Evolutionary conservation across 257 asterid species (phyloP).

Genomic region (Mentha longifolia): DNA sequence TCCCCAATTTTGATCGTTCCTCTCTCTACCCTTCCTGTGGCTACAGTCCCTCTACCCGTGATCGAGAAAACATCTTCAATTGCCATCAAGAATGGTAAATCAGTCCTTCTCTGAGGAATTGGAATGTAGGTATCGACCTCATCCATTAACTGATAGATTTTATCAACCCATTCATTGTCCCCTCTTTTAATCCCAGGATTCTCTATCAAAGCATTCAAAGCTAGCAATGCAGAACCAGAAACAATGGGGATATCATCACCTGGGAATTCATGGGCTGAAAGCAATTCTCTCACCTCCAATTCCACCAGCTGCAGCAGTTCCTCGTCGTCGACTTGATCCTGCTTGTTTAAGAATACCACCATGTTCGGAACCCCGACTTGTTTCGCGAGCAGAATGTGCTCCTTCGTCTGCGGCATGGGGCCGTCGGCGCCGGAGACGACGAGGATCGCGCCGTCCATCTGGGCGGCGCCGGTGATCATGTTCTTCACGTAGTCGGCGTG

Average conservation of each 20-base stretch:
- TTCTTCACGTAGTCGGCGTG: conserved; percentile 85
- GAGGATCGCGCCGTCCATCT: conserved; percentile 92
- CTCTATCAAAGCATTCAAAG: conserved; percentile 78
- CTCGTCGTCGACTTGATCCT: conserved; percentile 94
- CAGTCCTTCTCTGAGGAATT: conserved; percentile 82
- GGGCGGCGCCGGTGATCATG: conserved; percentile 91
- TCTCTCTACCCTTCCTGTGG: conserved; percentile 89
- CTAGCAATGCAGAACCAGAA: conserved; percentile 82
- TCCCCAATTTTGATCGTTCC: conserved; percentile 81
- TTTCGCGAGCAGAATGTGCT: conserved; percentile 80
- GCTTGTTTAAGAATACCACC: conserved; percentile 90
- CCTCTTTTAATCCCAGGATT: conserved; percentile 79
- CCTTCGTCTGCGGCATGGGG: conserved; percentile 96
- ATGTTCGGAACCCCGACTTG: conserved; percentile 90
- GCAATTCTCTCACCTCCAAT: conserved; percentile 85
- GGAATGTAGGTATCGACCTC: conserved; percentile 84
- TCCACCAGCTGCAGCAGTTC: conserved; percentile 89
- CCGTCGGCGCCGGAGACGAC: conserved; percentile 94
- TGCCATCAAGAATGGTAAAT: conserved; percentile 86
- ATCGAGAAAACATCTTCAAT: conserved; percentile 91
- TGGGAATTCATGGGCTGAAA: conserved; percentile 79
- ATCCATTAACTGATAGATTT: conserved; percentile 77
- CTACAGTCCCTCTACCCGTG: conserved; percentile 95
- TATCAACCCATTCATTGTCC: conserved; percentile 92
- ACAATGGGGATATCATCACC: conserved; percentile 88